Conservation (phyloP, 768 basidiomycete species). For the Mycena galopus region DNA sequence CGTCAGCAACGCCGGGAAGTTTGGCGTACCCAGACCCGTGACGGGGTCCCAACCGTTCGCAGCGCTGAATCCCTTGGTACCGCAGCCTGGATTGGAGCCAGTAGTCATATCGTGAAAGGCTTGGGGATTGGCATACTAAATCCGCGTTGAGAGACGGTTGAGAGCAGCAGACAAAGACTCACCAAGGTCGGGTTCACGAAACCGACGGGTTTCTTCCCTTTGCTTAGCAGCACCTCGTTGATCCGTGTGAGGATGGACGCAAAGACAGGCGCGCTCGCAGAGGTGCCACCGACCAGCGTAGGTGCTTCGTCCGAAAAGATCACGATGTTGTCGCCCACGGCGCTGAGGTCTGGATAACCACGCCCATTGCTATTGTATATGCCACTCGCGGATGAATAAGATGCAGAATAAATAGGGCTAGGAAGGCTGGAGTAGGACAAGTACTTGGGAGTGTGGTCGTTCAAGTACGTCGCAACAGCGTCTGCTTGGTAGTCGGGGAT, state of each 20-base stretch:
- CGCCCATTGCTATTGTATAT: not conserved
- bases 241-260: not conserved
- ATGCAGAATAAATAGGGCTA: no score
- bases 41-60: not conserved
- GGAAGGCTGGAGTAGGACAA: not conserved
- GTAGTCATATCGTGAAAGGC: not conserved
- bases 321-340: not conserved
- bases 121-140: not conserved
- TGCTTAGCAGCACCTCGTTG: not conserved
- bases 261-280: not conserved
- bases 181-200: not conserved
- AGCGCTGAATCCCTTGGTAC: not conserved
- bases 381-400: not conserved
- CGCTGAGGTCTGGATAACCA: not conserved
- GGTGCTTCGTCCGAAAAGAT: not conserved
- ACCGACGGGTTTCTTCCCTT: not conserved
- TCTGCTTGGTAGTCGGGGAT: not conserved
- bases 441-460: not conserved
- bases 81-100: not conserved
- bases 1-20: not conserved
- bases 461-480: not conserved
- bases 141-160: not conserved
- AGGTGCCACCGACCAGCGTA: not conserved
- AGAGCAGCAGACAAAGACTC: not conserved
- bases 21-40: not conserved